A percentile compares a stretch with the other conserved stretches of the same genome.
Conservation (phyloP, 495 filamentous ascomycete genomes). For the Aspergillus cristatus region DNA sequence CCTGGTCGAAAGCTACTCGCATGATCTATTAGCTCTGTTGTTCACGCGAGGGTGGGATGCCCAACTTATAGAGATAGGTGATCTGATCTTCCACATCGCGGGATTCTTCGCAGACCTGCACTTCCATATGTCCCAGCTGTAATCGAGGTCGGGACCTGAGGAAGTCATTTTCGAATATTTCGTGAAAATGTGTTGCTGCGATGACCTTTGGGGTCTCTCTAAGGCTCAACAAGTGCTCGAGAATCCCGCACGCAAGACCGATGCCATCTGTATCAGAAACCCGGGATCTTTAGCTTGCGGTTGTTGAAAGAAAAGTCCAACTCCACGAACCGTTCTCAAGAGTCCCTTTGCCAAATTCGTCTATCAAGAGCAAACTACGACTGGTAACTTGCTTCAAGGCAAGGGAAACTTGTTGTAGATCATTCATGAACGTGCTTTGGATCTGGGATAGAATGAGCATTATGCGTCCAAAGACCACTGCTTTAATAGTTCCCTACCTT, state of each 20-base stretch:
- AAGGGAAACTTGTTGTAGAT: slow-evolving; percentile 80
- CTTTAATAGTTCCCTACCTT: slow-evolving; percentile 28
- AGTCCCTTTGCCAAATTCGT: slow-evolving; percentile 97
- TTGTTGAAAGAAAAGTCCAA: background rate
- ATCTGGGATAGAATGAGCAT: slow-evolving; percentile 29
- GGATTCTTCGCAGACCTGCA: slow-evolving; percentile 57
- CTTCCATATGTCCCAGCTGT: slow-evolving; percentile 77
- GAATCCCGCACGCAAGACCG: slow-evolving; percentile 73
- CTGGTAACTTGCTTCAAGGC: slow-evolving; percentile 68
- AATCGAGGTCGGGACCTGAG: slow-evolving; percentile 50
- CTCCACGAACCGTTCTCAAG: slow-evolving; percentile 46
- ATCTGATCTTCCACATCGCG: slow-evolving; percentile 60
- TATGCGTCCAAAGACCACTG: background rate
- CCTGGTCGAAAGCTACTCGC: slow-evolving; percentile 46
- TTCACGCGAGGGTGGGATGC: background rate
- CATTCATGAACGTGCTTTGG: slow-evolving; percentile 90
- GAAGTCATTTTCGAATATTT: slow-evolving; percentile 74
- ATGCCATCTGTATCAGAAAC: slow-evolving; percentile 53
- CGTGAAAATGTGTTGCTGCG: slow-evolving; percentile 88
- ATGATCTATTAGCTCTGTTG: slow-evolving; percentile 5
- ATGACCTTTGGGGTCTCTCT: slow-evolving; percentile 69
- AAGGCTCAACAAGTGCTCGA: slow-evolving; percentile 60
- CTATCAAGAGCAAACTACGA: slow-evolving; percentile 72
- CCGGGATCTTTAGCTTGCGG: too few relatives aligned
- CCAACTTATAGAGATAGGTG: slow-evolving; percentile 77